Percentiles rank a stretch among this genome's conserved stretches.
These are phyloP conservation scores for Pythium sp. DNA, from an alignment of 352 stramenopile species.

Conservation along the genomic window DNA sequence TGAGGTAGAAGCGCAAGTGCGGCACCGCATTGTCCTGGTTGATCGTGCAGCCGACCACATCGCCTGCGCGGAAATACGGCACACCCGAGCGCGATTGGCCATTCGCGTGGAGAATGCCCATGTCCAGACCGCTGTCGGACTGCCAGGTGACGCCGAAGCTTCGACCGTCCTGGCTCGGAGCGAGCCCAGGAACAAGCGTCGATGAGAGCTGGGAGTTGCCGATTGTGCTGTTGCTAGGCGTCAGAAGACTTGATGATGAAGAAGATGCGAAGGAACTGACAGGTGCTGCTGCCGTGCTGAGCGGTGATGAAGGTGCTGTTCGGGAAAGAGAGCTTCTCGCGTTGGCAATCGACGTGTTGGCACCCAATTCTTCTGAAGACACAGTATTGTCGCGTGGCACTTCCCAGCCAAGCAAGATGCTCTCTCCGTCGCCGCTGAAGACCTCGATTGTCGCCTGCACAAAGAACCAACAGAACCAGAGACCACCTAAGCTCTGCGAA, in stretches of 20 bases:
- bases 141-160: conserved; percentile 78
- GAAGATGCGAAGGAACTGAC: background rate
- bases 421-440: conserved; percentile 64
- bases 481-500: background rate
- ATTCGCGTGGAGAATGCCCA: conserved; percentile 74
- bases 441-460: conserved; percentile 34
- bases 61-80: conserved; percentile 59
- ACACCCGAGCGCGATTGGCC: conserved; percentile 63
- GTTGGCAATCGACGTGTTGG: background rate
- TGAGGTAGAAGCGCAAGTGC: conserved; percentile 72
- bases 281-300: background rate
- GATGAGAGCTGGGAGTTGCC: background rate
- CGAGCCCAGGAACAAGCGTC: conserved; percentile 57
- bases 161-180: conserved; percentile 42
- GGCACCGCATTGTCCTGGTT: conserved; percentile 68
- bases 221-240: background rate
- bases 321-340: background rate
- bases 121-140: conserved; percentile 65
- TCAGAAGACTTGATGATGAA: background rate
- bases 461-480: background rate
- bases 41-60: conserved; percentile 75
- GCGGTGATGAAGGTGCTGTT: background rate
- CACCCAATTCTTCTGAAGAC: background rate
- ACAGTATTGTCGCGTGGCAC: conserved; percentile 31
- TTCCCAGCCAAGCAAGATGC: conserved; percentile 76